phyloP scores from a whole-genome alignment of 2,329 filamentous ascomycete genomes.

The Fusarium begoniae region DNA sequence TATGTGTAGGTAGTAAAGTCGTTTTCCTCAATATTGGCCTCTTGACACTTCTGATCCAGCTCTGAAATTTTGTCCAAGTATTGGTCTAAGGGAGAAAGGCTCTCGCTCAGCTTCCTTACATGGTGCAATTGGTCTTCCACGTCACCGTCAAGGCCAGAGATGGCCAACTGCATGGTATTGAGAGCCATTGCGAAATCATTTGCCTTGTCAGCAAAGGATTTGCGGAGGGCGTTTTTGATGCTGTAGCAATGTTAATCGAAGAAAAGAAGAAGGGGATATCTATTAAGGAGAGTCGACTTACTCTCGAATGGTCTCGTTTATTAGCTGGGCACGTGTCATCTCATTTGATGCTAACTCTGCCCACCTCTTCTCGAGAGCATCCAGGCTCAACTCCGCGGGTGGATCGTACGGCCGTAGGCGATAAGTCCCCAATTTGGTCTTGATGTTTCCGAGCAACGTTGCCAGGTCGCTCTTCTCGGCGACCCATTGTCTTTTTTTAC shows the following conservation, averaged over 20 bases:
- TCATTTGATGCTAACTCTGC: conserved; percentile 80
- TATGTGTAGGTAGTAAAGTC: conserved; percentile 99
- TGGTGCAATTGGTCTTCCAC: conserved; percentile 94
- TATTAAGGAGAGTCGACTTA: conserved; percentile 53
- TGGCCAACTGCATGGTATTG: conserved; percentile 92
- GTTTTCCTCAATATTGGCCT: conserved; percentile 99
- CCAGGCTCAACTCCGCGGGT: conserved; percentile 81
- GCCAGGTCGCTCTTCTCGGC: conserved; percentile 97
- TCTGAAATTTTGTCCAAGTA: conserved; percentile 89
- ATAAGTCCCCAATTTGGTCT: conserved; percentile 97
- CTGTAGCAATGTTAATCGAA: conserved; percentile 53
- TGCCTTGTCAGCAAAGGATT: conserved; percentile 95
- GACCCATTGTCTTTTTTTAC: conserved; percentile 93
- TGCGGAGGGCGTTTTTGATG: conserved; percentile 94
- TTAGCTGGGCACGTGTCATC: conserved; percentile 87
- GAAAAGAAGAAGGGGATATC: background rate
- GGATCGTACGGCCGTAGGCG: conserved; percentile 90
- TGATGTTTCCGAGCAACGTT: conserved; percentile 95
- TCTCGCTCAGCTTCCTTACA: conserved; percentile 85
- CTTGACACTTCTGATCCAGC: conserved; percentile 87
- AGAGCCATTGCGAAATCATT: conserved; percentile 97
- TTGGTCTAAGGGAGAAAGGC: conserved; percentile 86
- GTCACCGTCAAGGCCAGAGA: conserved; percentile 96
- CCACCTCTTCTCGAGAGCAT: conserved; percentile 87
- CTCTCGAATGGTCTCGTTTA: conserved; percentile 98